Base-by-base conservation (phyloP, 352 stramenopile species). In the Pythium utonaiense region DNA sequence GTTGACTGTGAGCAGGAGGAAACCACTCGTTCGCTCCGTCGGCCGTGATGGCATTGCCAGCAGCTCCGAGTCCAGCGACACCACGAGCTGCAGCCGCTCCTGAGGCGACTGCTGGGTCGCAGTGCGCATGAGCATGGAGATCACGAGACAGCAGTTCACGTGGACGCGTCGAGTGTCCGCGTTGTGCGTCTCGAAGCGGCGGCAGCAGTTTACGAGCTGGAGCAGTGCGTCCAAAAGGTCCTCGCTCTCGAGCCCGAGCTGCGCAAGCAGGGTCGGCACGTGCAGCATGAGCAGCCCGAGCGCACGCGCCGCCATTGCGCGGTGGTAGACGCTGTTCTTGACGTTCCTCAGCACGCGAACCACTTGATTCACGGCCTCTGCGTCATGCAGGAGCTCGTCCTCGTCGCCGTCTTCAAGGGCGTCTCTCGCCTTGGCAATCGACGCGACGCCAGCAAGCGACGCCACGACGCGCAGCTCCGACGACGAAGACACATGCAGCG, bases 101-200 rank as follows among this genome's bases (percentile, higher is more conserved):
- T 38, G 36, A 8, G 27, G 44, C 17, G 19, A 54, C 28, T 72
- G 59, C 24, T 70, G 64, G 17, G 69, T 62, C 74, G 74, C 69
- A 21, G 42, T 28, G 74, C 87, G 76, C 82, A 92, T 92, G 42
- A 93, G 47, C 60, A 93, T 71, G n/a, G 84, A 89, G 67, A 93
- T 88, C 33, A 91, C 79, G 52, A 93, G 75, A 48, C 82, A 93
- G 71, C 78, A 91, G 54, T 93, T 93, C 40, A 93, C 84, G 42
- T 91, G 80, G 22, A 90, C 78, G 24, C 82, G 81, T 22, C 77
- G 70, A 25, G 68, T 83, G 50, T 92, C 84, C 10, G 73, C 57
- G 36, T 73, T 87, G 52, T 82, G 72, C 24, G 64, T 65, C 28
- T 66, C 57, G 41, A 73, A 69, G 30, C 71, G 73, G 16, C 83